A percentile compares a stretch with the other conserved stretches of the same genome.
phyloP scores from a whole-genome alignment of 768 basidiomycete species.

The Tephrocybe sp. region DNA sequence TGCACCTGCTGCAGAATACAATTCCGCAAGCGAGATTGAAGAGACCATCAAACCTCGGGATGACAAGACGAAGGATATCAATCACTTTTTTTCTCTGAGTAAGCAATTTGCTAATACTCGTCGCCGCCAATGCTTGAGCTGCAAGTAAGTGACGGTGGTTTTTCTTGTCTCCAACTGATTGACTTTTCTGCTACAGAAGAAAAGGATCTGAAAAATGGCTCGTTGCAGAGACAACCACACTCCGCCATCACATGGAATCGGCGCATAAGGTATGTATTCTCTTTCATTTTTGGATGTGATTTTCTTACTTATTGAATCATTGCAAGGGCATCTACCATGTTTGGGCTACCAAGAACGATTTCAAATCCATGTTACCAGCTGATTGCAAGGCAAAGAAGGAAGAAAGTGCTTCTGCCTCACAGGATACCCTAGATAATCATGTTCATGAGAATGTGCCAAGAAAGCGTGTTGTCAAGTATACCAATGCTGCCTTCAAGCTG shows the following conservation, averaged over 20 bases:
- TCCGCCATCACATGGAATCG: neutral
- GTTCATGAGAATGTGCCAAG: constrained; percentile 16
- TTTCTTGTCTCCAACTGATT: neutral
- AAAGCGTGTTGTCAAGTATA: constrained; percentile 26
- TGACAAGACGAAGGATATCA: neutral
- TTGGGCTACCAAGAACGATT: constrained; percentile 25
- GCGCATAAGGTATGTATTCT: neutral
- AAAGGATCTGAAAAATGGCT: too few species aligned
- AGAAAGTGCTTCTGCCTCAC: neutral
- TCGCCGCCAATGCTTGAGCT: neutral
- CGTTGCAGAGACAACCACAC: neutral
- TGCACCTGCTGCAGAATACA: neutral
- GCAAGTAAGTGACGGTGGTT: neutral
- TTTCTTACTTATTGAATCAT: too few species aligned
- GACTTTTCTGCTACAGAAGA: too few species aligned
- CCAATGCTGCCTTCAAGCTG: constrained; percentile 25
- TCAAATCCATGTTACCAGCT: constrained; percentile 28
- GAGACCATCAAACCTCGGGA: neutral
- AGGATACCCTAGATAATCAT: constrained; percentile 26
- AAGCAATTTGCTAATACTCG: too few species aligned
- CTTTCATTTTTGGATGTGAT: neutral
- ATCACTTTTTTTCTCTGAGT: neutral
- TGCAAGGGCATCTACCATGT: constrained; percentile 23
- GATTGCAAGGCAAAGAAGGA: constrained; percentile 20
- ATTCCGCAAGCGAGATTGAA: neutral